Evolutionary conservation across 2,329 filamentous ascomycete genomes (phyloP), one percentile per base, ranked within the genome.

Genomic region (Aspergillus glaucus): DNA sequence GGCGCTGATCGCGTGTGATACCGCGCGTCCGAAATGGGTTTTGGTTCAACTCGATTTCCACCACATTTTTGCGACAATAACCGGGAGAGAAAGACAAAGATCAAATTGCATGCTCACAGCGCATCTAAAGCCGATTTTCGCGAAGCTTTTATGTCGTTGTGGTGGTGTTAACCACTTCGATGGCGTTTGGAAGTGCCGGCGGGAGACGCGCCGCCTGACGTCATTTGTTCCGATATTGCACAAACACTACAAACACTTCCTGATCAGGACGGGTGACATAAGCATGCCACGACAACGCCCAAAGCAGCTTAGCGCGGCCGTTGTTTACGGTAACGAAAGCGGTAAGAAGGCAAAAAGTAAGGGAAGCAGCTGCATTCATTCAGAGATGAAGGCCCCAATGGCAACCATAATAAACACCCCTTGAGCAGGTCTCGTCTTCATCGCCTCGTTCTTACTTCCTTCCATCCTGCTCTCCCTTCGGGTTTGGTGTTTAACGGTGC

Each of bases 201-300:
- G 57, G 62, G 43, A 55, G 59, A 63, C 62, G 62, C 60, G 62
- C 50, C 42, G 17, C 17, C 50, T 64, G 62, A 64, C 63, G 61
- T 62, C 59, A 60, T 54, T 14, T 15, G 32, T 24, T 24, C 15
- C 17, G 14, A 22, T 21, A 41, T 52, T 21, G 39, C 50, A 45
- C 50, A 59, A 55, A 56, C 45, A 19, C 17, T 45, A 47, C 55
- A 58, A 60, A 62, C 51, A 24, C 2, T 34, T 19, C 32, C 12
- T 12, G 4, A 36, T 28, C 24, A 46, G 28, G 43, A 2, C 4
- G 5, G 49, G 24, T 59, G 53, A 59, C 50, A 44, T 59, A 55
- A 56, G 47, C 52, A 50, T 47, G 12, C 47, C 45, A 43, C 41
- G 49, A 42, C 52, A 51, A 51, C 41, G n/a, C 57, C 44, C 22